phyloP scores from a whole-genome alignment of 1,284 basidiomycete species.

The Afroboletus lepidellus region DNA sequence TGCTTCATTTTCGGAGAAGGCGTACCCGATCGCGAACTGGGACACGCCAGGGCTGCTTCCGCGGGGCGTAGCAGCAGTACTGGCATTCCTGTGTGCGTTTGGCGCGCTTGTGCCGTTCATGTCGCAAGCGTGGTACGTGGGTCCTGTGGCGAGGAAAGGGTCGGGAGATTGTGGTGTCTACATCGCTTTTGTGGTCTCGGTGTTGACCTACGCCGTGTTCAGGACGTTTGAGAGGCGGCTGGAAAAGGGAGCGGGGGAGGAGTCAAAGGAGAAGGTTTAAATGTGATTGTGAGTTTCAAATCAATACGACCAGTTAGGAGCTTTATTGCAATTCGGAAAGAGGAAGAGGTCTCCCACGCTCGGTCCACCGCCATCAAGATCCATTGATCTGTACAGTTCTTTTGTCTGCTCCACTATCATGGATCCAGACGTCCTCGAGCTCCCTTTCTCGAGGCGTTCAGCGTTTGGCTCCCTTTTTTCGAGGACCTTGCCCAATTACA shows the following conservation, averaged over 20 bases:
- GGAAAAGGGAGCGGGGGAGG: slow-evolving; percentile 3
- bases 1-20: slow-evolving; percentile 43
- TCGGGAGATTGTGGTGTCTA: slow-evolving; percentile 60
- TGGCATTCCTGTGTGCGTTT: slow-evolving; percentile 47
- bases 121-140: slow-evolving; percentile 58
- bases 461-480: slow-evolving; percentile 30
- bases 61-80: slow-evolving; percentile 37
- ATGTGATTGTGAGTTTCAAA: background rate
- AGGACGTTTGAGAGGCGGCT: slow-evolving; percentile 40
- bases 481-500: slow-evolving; percentile 30
- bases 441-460: slow-evolving; percentile 1
- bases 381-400: too few species aligned
- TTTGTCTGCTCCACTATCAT: too few species aligned
- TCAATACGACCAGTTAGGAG: background rate
- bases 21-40: slow-evolving; percentile 26
- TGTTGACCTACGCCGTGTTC: slow-evolving; percentile 39
- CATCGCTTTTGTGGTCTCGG: slow-evolving; percentile 44
- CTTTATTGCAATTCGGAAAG: too few species aligned
- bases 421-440: too few species aligned
- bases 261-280: slow-evolving; percentile 5
- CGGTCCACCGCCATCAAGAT: too few species aligned
- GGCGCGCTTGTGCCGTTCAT: slow-evolving; percentile 57
- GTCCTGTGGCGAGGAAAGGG: slow-evolving; percentile 44
- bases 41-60: slow-evolving; percentile 24
- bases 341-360: too few species aligned